Evolutionary conservation across 352 stramenopile species (phyloP), one percentile per base, ranked within the genome.

Genomic region (Globisporangium viniferum): DNA sequence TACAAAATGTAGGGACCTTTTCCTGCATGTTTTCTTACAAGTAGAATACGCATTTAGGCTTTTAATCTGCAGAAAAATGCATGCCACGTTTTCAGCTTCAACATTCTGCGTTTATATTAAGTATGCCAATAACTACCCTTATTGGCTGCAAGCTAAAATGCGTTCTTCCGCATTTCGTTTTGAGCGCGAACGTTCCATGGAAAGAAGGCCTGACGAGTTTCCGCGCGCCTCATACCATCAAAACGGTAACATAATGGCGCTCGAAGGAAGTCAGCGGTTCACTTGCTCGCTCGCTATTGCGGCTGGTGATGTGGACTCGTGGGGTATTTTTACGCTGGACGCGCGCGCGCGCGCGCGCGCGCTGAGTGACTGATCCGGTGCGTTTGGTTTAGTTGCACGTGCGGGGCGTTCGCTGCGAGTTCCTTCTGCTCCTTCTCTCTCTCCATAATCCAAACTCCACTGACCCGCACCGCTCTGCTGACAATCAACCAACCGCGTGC

Each of bases 171-270:
- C 10, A 44, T 44, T 44, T 44, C 14, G 10, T 6, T 44, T 44
- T 18, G 36, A 15, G 36, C 36, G 36, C 12, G 36, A 44, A 18
- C 48, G 48, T 55, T 65, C 59, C 31, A 35, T 65, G 59, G 59
- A 65, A 65, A 44, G 41, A 65, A 39, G 20, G 2, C 15, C 1
- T 20, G 20, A 27, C 31, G 24, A 18, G 39, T 56, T 46, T 53
- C 41, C 44, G 29, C 41, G 5, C 8, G 18, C 46, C 18, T 18
- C 12, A 15, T 14, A 6, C 8, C 5, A 24, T 5, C 44, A 51
- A 22, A 7, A 18, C 14, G 15, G 44, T n/a, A 7, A n/a, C n/a
- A 44, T 22, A 2, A 20, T 20, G 44, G 4, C 5, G 41, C 5
- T 49, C 41, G 15, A 22, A 51, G 44, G 44, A 51, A 51, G 44